phyloP scores from a whole-genome alignment of 306 rosid species.

The Parietaria judaica region DNA sequence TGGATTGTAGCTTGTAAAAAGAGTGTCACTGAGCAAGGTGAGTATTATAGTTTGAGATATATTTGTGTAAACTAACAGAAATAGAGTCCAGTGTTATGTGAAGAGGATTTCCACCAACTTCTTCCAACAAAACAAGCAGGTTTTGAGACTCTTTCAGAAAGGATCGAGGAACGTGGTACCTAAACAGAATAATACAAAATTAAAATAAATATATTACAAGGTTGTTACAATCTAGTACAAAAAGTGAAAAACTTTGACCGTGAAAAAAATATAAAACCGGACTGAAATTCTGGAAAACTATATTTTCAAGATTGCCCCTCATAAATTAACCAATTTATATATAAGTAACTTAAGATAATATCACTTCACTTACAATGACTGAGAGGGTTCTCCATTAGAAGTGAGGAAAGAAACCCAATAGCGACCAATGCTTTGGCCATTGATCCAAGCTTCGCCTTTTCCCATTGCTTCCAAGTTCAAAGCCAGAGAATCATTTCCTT shows the following conservation, averaged over 20 bases:
- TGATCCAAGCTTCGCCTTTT: slow-evolving; percentile 65
- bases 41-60: background rate
- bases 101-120: slow-evolving; percentile 67
- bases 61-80: slow-evolving; percentile 14
- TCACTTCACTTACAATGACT: slow-evolving; percentile 35
- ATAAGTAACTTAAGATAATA: no score
- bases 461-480: slow-evolving; percentile 60
- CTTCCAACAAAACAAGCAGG: slow-evolving; percentile 48
- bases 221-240: no score
- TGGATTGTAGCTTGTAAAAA: no score
- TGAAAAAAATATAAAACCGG: no score
- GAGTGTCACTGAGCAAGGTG: background rate
- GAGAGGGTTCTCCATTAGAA: slow-evolving; percentile 48
- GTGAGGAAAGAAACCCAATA: slow-evolving; percentile 58
- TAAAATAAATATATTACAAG: background rate
- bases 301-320: no score
- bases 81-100: slow-evolving; percentile 35
- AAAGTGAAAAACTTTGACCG: no score
- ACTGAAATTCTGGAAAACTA: no score
- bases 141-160: slow-evolving; percentile 41
- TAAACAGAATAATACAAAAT: background rate
- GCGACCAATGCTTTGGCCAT: slow-evolving; percentile 69
- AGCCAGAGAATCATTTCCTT: slow-evolving; percentile 42
- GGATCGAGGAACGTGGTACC: slow-evolving; percentile 73
- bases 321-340: no score